Conservation (phyloP, 1,284 basidiomycete species). For the Athelia sp. region DNA sequence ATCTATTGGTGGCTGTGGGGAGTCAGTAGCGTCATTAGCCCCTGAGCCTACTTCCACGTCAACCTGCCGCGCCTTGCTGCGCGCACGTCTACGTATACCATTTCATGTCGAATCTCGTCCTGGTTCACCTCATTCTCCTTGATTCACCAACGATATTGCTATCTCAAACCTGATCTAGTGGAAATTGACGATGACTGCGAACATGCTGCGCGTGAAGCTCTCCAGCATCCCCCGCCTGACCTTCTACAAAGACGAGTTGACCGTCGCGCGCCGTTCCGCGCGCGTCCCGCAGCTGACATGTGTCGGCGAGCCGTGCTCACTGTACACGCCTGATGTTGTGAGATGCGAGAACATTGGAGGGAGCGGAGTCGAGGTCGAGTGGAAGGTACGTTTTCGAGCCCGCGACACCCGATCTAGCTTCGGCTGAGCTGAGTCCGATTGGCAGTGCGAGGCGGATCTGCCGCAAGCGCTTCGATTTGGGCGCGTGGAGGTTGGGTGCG, state of each 20-base stretch:
- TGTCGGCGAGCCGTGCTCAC: conserved; percentile 69
- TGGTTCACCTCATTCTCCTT: too few species aligned
- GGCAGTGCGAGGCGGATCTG: conserved; percentile 84
- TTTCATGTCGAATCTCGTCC: too few species aligned
- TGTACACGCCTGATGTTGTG: conserved; percentile 82
- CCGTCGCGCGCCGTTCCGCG: conserved; percentile 58
- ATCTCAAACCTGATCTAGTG: too few species aligned
- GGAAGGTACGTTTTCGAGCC: conserved; percentile 63
- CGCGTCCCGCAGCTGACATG: conserved; percentile 80
- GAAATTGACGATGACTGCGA: too few species aligned
- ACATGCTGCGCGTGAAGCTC: conserved; percentile 50
- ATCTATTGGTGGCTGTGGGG: too few species aligned
- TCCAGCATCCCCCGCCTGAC: conserved; percentile 71
- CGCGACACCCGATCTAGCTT: too few species aligned
- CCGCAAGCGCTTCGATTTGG: conserved; percentile 80
- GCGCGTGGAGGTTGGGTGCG: conserved; percentile 79
- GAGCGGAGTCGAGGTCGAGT: conserved; percentile 71
- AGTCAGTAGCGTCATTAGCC: too few species aligned
- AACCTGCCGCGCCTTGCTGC: too few species aligned
- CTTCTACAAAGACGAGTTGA: conserved; percentile 70
- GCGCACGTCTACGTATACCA: too few species aligned
- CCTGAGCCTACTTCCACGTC: too few species aligned
- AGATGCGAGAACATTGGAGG: conserved; percentile 81
- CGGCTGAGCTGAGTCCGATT: too few species aligned
- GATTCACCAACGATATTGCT: too few species aligned